A percentile compares a stretch with the other conserved stretches of the same genome.
phyloP scores from a whole-genome alignment of 148 eudicot genomes.

The Vaccinium myrtillus region DNA sequence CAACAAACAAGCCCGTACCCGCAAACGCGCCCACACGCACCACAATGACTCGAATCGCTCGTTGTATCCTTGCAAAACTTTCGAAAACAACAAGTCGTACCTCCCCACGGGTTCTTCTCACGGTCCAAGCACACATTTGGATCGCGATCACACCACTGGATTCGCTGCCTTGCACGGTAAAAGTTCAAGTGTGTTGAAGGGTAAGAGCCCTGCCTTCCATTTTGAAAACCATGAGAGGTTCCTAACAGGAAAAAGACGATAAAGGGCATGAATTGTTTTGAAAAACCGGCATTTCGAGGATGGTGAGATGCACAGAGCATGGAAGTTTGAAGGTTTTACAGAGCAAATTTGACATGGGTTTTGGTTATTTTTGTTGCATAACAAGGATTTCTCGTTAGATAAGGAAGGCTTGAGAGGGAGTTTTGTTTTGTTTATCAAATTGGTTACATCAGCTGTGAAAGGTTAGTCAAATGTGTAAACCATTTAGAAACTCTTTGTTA shows the following conservation, averaged over 20 bases:
- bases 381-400: background rate
- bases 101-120: conserved; percentile 30
- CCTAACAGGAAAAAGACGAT: conserved; percentile 11
- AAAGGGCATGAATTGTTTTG: background rate
- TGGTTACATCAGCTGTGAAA: conserved; percentile 11
- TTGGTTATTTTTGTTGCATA: conserved; percentile 2
- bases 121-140: conserved; percentile 25
- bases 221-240: conserved; percentile 10
- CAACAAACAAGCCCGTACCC: conserved; percentile 23
- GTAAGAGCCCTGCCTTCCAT: background rate
- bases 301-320: conserved; percentile 17
- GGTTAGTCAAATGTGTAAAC: conserved; percentile 9
- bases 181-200: conserved; percentile 23
- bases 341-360: conserved; percentile 21
- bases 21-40: conserved; percentile 18
- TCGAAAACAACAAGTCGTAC: conserved; percentile 25
- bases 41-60: conserved; percentile 19
- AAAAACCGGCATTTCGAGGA: background rate
- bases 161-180: conserved; percentile 23
- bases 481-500: background rate
- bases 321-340: conserved; percentile 3
- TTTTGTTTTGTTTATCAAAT: background rate
- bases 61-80: conserved; percentile 26
- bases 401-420: background rate
- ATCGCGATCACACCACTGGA: conserved; percentile 21